Evolutionary conservation across 768 basidiomycete species (phyloP), one percentile per base, ranked within the genome.

Genomic region (Panus rudis): DNA sequence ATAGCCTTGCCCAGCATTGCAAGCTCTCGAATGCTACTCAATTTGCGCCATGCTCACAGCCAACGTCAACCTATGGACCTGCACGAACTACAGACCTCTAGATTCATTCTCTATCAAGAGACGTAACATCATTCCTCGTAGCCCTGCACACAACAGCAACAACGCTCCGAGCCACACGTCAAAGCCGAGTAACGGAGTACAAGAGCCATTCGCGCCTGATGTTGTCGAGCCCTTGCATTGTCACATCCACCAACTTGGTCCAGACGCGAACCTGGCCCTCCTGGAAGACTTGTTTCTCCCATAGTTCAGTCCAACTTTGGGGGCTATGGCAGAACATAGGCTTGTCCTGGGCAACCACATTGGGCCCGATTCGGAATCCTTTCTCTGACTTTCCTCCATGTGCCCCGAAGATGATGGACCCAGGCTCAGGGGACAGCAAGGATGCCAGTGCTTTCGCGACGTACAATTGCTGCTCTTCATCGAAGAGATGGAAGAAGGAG

Each of bases 401-500:
- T 20, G 50, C 43, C 11, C 76, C 74, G 44, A 73, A 69, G 28
- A 75, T 67, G 19, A 72, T 49, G 2, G 73, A 71, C 2, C 73
- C 75, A 1, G 69, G 63, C 20, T 53, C 52, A 2, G 65, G 66
- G 0, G 66, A 62, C n/a, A 76, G 63, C 4, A 76, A 54, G 6
- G 60, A 60, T 1, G 68, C 71, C 21, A 76, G 53, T 6, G 59
- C 56, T 14, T 55, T 59, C 2, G 70, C 76, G 37, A 78, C 58
- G 26, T 65, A 50, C 8, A 57, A 45, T 48, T 78, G 75, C 27
- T 59, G 41, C 14, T 49, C 59, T 45, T 69, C 61, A 42, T 52
- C 46, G 54, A 79, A 79, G 23, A 78, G 54, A 55, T 68, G 63
- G 53, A 81, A 79, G 55, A 80, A 62, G 5, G 70, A 58, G 11